Evolutionary conservation across 176 grass and related monocot species (phyloP), one percentile per base, ranked within the genome.

Genomic region (Triticum timopheevii): DNA sequence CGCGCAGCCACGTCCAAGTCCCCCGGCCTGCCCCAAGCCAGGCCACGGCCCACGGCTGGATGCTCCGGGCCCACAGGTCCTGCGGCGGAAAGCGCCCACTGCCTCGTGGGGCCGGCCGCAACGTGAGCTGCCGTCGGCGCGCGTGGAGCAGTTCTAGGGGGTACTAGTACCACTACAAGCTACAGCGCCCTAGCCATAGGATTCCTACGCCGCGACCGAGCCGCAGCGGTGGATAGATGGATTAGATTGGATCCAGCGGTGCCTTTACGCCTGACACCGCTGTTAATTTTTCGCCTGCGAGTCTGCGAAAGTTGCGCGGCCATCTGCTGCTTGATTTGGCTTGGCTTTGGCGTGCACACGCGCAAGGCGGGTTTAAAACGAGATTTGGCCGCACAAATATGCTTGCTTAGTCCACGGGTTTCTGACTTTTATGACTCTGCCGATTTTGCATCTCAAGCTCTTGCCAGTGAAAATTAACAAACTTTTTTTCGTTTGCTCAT

Each of bases 241-340:
- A 59, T 34, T 6, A 13, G 66, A 86, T 80, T 79, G n/a, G 52
- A 47, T 74, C 58, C 42, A 31, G 2, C 58, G 30, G 7, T 0
- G 20, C 25, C 54, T 81, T 79, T 79, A 61, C 62, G 35, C 15
- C 76, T 80, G 75, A 80, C 87, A 38, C 22, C 23, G 52, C 44
- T 52, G 5, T 72, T 78, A 24, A 50, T 67, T 74, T 68, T 73
- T 4, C 5, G 13, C 28, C 28, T 16, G 19, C 34, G 33, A 13
- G 65, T 34, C 35, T 6, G 78, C 68, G 40, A 87, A 75, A 82
- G 69, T 30, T 28, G 17, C 54, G 17, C 49, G 8, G 28, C 6
- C 20, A 24, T 6, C 10, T 8, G 30, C n/a, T 49, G 54, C 52
- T 56, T 6, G 16, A 16, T 17, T 52, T 52, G 47, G 49, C 49